Evolutionary conservation across 2,329 filamentous ascomycete species (phyloP), one percentile per base, ranked within the genome.

Genomic region (Penicillium sp.): DNA sequence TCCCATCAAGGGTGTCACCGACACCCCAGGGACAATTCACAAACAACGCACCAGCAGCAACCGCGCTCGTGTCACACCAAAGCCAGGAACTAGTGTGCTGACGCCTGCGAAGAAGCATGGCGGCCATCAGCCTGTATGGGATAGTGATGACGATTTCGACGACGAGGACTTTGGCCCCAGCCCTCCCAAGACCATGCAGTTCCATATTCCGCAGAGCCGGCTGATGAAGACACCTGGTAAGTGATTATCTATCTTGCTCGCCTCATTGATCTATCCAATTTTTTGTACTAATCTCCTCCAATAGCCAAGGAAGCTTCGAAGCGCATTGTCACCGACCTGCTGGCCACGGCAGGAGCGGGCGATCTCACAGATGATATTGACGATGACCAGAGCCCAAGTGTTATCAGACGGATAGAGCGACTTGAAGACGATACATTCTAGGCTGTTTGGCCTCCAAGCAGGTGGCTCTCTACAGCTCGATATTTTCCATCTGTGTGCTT

Each of bases 11-110:
- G 68, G 68, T 12, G 49, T 68, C 2, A 60, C 68, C 33, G 59
- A 57, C 53, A 78, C 73, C 61, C 77, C 67, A 72, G 79, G 61
- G 71, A 78, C 70, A 72, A 79, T 53, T 76, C 79, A 72, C 77
- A 82, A 69, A 73, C 80, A 58, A 6, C 79, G 79, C 22, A 80
- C 79, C 10, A 78, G 73, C 62, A 73, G 68, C 57, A 68, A 71
- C 45, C 70, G 60, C 9, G 58, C 79, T 70, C 53, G 78, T 74
- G 56, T 64, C 79, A 91, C 75, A 3, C 79, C 79, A 51, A 93
- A 91, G 4, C 93, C 93, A 0, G 94, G 94, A 0, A 85, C 96
- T 38, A 96, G 92, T 70, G 91, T 97, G 22, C 88, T 93, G 74
- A 96, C 92, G 1, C 93, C 93, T 0, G 84, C 81, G 1, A 78